Evolutionary conservation across 352 stramenopile genomes (phyloP), one percentile per base, ranked within the genome.

Genomic region (Pythium myriotylum): DNA sequence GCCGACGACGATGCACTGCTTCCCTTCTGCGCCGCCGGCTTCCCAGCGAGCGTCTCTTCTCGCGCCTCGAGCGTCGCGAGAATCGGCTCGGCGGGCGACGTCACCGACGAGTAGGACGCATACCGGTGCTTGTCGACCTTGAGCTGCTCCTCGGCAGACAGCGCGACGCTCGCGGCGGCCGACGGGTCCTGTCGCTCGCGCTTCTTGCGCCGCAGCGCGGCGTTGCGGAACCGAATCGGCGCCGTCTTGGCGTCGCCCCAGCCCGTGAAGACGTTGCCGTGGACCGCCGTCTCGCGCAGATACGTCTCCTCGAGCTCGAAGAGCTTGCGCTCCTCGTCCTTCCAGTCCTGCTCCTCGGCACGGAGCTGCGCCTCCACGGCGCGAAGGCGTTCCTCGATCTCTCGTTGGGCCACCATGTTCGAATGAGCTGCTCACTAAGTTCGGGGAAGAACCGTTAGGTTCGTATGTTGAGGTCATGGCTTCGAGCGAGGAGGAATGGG

Each of bases 301-400:
- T 86, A 91, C 37, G 74, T 80, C 22, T 90, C 84, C 68, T 93
- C 84, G 22, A 89, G 70, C 68, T 93, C 84, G 43, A 74, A 90
- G 32, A 93, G 74, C 67, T 89, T 88, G 56, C 77, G 69, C 51
- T 85, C 71, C 57, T 91, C 74, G 45, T 91, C 81, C 13, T 53
- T 19, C 77, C 79, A 87, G 55, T 89, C 79, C 37, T 39, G 37
- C 54, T 81, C 70, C 47, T 92, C 84, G 40, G 72, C 64, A 26
- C 42, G 59, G 26, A 81, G 62, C 68, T 84, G 73, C 10, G 54
- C 57, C 46, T 74, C 67, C 52, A 89, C 65, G 52, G 47, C 50
- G 20, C 71, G 70, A 61, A 92, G 69, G 54, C 66, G 66, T 48
- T 79, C 72, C 22, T 90, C 80, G 54, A 92, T 50, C 26, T 91